Percentiles rank a stretch among this genome's conserved stretches.
Conservation (phyloP, 768 basidiomycete species). For the Naganishia vaughanmartiniae region DNA sequence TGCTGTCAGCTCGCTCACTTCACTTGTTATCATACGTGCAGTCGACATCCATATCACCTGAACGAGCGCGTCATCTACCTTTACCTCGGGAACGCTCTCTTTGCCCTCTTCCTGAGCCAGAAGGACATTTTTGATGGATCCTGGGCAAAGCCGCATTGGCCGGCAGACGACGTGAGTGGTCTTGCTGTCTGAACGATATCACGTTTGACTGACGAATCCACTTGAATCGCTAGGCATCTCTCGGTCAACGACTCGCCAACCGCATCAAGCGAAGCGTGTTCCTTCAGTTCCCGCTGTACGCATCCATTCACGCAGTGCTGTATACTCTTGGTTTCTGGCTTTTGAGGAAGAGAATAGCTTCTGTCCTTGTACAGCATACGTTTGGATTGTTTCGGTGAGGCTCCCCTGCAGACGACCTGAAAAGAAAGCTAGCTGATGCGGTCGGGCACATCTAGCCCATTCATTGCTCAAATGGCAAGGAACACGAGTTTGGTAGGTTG, state of each 20-base stretch:
- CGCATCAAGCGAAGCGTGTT: constrained; percentile 24
- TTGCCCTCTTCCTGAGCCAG: constrained; percentile 34
- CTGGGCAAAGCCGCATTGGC: constrained; percentile 28
- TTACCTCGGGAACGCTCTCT: constrained; percentile 32
- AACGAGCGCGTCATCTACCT: constrained; percentile 46
- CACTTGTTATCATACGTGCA: background rate
- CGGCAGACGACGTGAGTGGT: constrained; percentile 18
- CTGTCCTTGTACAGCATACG: constrained; percentile 11
- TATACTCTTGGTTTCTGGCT: constrained; percentile 17
- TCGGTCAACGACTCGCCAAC: constrained; percentile 12
- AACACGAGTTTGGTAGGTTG: constrained; percentile 1
- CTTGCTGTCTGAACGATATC: background rate
- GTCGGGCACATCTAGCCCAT: constrained; percentile 8
- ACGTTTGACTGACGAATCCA: background rate
- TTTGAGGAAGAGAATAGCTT: background rate
- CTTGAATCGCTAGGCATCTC: background rate
- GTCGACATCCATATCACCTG: constrained; percentile 41
- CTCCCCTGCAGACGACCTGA: background rate
- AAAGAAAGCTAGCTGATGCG: background rate
- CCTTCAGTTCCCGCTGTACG: constrained; percentile 13
- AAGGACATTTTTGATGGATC: constrained; percentile 36
- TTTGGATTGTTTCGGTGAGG: constrained; percentile 21
- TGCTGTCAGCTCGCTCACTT: background rate
- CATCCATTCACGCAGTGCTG: background rate
- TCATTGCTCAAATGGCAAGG: constrained; percentile 26